A percentile compares a stretch with the other conserved stretches of the same genome.
phyloP scores from a whole-genome alignment of 306 rosid genomes.

The Geum urbanum region DNA sequence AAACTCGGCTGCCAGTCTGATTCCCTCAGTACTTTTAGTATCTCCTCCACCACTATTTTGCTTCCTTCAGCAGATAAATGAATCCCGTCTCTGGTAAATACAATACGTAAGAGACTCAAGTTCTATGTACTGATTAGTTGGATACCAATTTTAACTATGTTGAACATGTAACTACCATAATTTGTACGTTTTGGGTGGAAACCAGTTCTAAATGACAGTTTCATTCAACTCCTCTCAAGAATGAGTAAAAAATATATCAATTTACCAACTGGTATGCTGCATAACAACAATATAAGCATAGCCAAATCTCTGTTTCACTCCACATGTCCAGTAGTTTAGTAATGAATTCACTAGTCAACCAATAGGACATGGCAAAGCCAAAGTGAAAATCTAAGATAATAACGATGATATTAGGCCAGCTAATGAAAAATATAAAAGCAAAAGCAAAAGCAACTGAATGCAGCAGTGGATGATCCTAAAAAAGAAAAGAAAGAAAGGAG shows the following conservation, averaged over 20 bases:
- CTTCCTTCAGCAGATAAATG: conserved; percentile 92
- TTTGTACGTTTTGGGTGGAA: too few species aligned
- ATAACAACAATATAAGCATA: too few species aligned
- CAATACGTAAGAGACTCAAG: background rate
- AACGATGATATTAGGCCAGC: too few species aligned
- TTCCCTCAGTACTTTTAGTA: conserved; percentile 65
- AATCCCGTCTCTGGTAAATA: conserved; percentile 66
- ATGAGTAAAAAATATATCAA: too few species aligned
- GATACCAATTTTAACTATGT: background rate
- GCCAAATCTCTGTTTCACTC: too few species aligned
- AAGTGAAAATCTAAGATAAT: too few species aligned
- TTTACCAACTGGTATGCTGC: too few species aligned
- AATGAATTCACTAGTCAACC: too few species aligned
- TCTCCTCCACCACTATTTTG: conserved; percentile 76
- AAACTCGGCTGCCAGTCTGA: conserved; percentile 87
- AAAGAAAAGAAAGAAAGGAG: too few species aligned
- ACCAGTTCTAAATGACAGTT: background rate
- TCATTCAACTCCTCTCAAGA: background rate
- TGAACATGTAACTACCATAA: background rate
- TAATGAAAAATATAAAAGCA: too few species aligned
- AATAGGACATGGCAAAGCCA: too few species aligned
- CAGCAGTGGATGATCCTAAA: conserved; percentile 4
- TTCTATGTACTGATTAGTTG: background rate
- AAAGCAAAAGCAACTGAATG: background rate
- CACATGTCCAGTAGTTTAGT: too few species aligned